phyloP scores from a whole-genome alignment of 2,329 filamentous ascomycete species.

The Talaromyces sp. region DNA sequence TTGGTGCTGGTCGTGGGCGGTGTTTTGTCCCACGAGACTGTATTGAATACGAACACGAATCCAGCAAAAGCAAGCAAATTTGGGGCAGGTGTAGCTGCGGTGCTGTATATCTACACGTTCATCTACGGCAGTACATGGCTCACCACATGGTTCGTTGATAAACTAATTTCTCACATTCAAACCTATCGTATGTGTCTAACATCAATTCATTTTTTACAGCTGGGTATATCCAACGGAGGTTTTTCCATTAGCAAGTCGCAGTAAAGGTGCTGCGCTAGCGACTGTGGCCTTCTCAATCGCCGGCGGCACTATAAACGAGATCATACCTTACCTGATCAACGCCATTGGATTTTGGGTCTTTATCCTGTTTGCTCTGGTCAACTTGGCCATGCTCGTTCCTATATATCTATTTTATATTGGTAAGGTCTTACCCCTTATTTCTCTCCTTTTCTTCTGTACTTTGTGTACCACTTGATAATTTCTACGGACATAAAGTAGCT shows the following conservation, averaged over 20 bases:
- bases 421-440: background rate
- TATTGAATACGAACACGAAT: slow-evolving; percentile 33
- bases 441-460: background rate
- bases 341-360: slow-evolving; percentile 27
- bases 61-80: slow-evolving; percentile 21
- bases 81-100: slow-evolving; percentile 37
- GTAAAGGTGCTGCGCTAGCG: slow-evolving; percentile 30
- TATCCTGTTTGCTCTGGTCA: slow-evolving; percentile 27
- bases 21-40: slow-evolving; percentile 36
- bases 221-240: slow-evolving; percentile 45
- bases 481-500: background rate
- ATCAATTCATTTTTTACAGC: slow-evolving; percentile 26
- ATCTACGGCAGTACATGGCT: slow-evolving; percentile 22
- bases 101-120: slow-evolving; percentile 22
- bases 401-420: slow-evolving; percentile 24
- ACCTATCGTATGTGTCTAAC: background rate
- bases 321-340: slow-evolving; percentile 29
- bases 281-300: slow-evolving; percentile 23
- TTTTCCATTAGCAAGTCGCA: slow-evolving; percentile 40
- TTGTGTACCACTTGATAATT: too few species aligned
- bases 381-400: slow-evolving; percentile 21
- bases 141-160: slow-evolving; percentile 18
- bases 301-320: slow-evolving; percentile 23
- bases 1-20: slow-evolving; percentile 39
- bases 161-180: background rate